Evolutionary conservation across 768 basidiomycete species (phyloP), one percentile per base, ranked within the genome.

Genomic region (Tricholoma flavovirens): DNA sequence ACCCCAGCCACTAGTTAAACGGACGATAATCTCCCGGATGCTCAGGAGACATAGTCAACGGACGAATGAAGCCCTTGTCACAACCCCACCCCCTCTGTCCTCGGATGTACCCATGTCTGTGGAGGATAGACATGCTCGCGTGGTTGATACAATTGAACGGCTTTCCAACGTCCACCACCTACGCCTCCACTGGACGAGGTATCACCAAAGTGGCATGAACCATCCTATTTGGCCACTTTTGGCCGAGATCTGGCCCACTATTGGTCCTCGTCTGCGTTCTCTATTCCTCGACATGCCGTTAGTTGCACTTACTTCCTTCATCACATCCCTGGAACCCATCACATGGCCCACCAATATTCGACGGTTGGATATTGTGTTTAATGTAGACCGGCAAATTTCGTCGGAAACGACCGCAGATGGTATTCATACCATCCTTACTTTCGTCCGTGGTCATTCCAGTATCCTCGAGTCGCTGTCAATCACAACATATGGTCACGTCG

Each of bases 171-270:
- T 69, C 8, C 60, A 65, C 17, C 60, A 65, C 21, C 53, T 63
- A 49, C 58, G 62, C 35, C 51, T 69, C 14, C 61, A 63, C 19
- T 69, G 67, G 64, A 59, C 60, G 43, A 49, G 54, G 19, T 46
- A 60, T 38, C 24, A 12, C 49, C n/a, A 8, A 21, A 58, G 56
- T 2, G 10, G 30, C 30, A 61, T 60, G 56, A 59, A 61, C 21
- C 59, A 59, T 40, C 49, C 63, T 7, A 54, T 61, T 29, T 67
- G 65, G 22, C 59, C 62, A 35, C 57, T 66, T 10, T 22, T 52
- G 29, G 42, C 43, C 24, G 6, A 29, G 10, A 54, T 66, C 19
- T 68, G 64, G 63, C 54, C 55, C 8, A 29, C 33, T 15, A 49
- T 64, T 19, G 60, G 64, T 17, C 17, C 62, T 22, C 55, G 33